phyloP scores from a whole-genome alignment of 2,329 filamentous ascomycete species.

The Claviceps humidiphila region DNA sequence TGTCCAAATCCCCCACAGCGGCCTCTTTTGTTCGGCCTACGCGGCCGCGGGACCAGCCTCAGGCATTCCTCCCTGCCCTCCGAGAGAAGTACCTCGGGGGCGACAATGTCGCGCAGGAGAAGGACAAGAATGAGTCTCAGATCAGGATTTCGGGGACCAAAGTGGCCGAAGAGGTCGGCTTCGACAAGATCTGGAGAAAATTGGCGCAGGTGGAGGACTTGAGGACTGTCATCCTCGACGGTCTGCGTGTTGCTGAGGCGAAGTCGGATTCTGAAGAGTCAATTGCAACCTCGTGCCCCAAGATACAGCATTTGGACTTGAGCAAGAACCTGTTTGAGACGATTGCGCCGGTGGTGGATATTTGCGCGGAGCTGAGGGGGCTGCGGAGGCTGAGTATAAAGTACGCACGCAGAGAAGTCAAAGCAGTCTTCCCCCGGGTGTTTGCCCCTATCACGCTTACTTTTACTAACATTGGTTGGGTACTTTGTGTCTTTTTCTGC shows the following conservation, averaged over 20 bases:
- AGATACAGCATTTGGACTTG: slow-evolving; percentile 68
- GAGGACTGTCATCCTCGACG: slow-evolving; percentile 70
- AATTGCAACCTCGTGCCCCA: slow-evolving; percentile 43
- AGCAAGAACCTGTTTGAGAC: slow-evolving; percentile 68
- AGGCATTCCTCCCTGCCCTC: slow-evolving; percentile 68
- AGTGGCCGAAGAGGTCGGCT: slow-evolving; percentile 84
- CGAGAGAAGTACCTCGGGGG: slow-evolving; percentile 64
- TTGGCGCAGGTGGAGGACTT: slow-evolving; percentile 68
- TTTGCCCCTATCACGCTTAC: neutral
- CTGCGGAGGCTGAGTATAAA: slow-evolving; percentile 57
- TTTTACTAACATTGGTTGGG: neutral
- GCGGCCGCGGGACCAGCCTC: slow-evolving; percentile 52
- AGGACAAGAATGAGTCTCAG: slow-evolving; percentile 25
- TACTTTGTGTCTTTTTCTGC: neutral
- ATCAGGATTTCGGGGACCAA: slow-evolving; percentile 61
- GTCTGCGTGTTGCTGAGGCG: slow-evolving; percentile 43
- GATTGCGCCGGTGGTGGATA: slow-evolving; percentile 52
- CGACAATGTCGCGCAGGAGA: slow-evolving; percentile 17
- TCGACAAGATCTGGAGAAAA: slow-evolving; percentile 77
- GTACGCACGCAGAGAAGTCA: slow-evolving; percentile 16
- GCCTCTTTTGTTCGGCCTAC: slow-evolving; percentile 80
- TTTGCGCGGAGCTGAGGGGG: slow-evolving; percentile 57
- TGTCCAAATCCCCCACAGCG: slow-evolving; percentile 51
- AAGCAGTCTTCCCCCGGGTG: neutral
- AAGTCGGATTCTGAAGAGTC: slow-evolving; percentile 18